phyloP scores from a whole-genome alignment of 768 basidiomycete species.

The Pisolithus orientalis region DNA sequence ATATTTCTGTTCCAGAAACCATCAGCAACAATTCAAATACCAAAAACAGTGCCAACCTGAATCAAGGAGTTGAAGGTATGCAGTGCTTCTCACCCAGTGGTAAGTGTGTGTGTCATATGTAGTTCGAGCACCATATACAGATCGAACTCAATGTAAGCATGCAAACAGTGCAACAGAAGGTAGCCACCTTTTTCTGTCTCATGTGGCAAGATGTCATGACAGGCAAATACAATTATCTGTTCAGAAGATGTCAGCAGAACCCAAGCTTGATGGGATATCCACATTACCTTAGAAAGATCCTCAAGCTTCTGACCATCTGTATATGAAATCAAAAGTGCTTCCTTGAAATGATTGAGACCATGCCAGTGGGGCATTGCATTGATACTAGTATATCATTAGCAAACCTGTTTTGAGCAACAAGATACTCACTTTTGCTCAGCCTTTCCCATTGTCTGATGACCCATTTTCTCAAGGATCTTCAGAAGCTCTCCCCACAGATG shows the following conservation, averaged over 20 bases:
- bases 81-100: conserved; percentile 13
- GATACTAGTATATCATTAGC: conserved; percentile 12
- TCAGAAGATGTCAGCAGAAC: not conserved
- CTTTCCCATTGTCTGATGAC: not conserved
- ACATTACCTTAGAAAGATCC: conserved; percentile 30
- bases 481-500: conserved; percentile 28
- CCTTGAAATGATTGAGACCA: conserved; percentile 25
- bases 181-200: not conserved
- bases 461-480: conserved; percentile 6
- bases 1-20: too few species aligned
- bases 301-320: conserved; percentile 30
- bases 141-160: conserved; percentile 25
- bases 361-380: conserved; percentile 26
- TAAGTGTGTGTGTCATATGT: conserved; percentile 25
- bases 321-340: conserved; percentile 22
- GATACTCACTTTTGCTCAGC: too few species aligned
- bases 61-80: conserved; percentile 20
- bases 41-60: conserved; percentile 1
- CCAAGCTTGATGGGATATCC: too few species aligned
- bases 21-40: too few species aligned
- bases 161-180: conserved; percentile 19
- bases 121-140: conserved; percentile 25
- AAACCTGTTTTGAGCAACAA: too few species aligned
- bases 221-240: conserved; percentile 27
- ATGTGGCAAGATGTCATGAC: conserved; percentile 16